phyloP scores from a whole-genome alignment of 306 rosid genomes.

The Erythrophleum fordii region DNA sequence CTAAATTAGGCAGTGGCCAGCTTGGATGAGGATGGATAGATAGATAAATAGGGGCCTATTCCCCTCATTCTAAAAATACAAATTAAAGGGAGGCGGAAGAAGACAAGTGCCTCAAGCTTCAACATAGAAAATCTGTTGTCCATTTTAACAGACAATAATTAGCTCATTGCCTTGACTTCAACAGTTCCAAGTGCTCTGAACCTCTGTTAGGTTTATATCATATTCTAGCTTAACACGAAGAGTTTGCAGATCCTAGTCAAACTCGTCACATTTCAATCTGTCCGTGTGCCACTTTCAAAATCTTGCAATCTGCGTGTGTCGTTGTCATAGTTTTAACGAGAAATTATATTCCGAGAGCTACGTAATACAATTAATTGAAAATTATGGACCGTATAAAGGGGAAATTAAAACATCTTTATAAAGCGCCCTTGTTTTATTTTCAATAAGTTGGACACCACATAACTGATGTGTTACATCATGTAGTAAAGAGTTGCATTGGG shows the following conservation, averaged over 20 bases:
- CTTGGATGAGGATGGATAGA: slow-evolving; percentile 9
- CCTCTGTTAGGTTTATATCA: slow-evolving; percentile 36
- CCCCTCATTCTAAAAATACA: no score
- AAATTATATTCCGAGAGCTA: neutral
- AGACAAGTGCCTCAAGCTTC: slow-evolving; percentile 24
- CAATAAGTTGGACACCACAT: neutral
- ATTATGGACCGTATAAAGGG: neutral
- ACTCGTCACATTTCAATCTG: slow-evolving; percentile 8
- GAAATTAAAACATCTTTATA: neutral
- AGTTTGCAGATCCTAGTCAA: slow-evolving; percentile 20
- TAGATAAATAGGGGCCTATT: neutral
- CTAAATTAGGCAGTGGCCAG: slow-evolving; percentile 38
- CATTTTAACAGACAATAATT: slow-evolving; percentile 11
- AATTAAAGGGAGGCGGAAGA: neutral
- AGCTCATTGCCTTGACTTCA: neutral
- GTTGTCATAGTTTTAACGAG: neutral
- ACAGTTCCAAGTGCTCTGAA: slow-evolving; percentile 22
- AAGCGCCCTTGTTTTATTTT: neutral
- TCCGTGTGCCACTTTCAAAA: neutral
- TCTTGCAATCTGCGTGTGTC: neutral
- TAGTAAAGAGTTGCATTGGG: neutral
- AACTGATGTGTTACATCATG: slow-evolving; percentile 25
- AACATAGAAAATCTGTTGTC: slow-evolving; percentile 20
- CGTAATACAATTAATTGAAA: neutral
- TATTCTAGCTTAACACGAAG: slow-evolving; percentile 27